These are phyloP conservation scores for Neospora caninum DNA, from an alignment of 169 alveolate genomes.

Conservation along the genomic window DNA sequence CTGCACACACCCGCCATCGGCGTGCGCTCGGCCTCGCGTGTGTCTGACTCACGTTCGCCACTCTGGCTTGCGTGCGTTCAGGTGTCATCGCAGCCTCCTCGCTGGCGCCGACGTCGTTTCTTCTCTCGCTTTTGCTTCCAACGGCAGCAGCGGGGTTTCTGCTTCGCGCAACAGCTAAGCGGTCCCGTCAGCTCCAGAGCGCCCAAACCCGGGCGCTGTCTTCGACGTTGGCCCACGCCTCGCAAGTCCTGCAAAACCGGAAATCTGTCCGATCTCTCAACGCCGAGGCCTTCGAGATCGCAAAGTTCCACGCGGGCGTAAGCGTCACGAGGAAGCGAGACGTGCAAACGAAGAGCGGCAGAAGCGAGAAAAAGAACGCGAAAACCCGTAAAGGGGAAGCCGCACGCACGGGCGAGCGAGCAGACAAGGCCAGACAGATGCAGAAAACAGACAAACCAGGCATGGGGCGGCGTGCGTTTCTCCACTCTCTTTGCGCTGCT, in stretches of 20 bases:
- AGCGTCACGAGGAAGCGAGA: not conserved
- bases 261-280: constrained; percentile 40
- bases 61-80: not conserved
- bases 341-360: not conserved
- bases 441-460: too few species aligned
- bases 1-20: too few species aligned
- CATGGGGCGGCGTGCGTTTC: too few species aligned
- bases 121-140: constrained; percentile 53
- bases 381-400: not conserved
- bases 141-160: constrained; percentile 19
- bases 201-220: constrained; percentile 35
- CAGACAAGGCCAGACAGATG: too few species aligned
- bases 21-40: too few species aligned
- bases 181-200: constrained; percentile 30
- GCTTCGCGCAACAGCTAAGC: constrained; percentile 40
- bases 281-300: constrained; percentile 41
- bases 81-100: constrained; percentile 32
- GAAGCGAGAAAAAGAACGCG: not conserved
- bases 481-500: too few species aligned
- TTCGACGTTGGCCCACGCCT: constrained; percentile 37
- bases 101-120: constrained; percentile 43
- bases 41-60: too few species aligned
- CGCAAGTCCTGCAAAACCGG: constrained; percentile 36
- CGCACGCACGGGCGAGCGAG: too few species aligned
- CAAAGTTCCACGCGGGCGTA: constrained; percentile 23